Evolutionary conservation across 768 basidiomycete genomes (phyloP).

Genomic region (Thelephora aurantiotincta): DNA sequence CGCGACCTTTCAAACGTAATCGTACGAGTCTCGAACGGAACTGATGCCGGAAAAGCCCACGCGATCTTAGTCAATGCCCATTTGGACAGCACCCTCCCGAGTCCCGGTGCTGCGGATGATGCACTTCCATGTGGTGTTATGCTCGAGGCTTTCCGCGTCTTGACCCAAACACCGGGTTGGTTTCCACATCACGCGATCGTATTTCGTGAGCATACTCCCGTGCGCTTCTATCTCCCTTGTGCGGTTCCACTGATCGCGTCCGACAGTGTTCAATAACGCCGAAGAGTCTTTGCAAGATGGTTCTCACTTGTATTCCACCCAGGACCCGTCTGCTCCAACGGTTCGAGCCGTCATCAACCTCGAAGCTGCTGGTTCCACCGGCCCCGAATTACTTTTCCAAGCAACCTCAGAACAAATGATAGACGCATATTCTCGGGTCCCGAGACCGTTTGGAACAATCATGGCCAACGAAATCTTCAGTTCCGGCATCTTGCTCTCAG

Average conservation of each 20-base stretch:
- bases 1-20: constrained; percentile 81
- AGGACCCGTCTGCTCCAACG: constrained; percentile 61
- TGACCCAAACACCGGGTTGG: constrained; percentile 54
- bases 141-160: constrained; percentile 76
- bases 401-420: constrained; percentile 95
- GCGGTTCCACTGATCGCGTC: background rate
- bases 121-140: constrained; percentile 81
- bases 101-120: constrained; percentile 83
- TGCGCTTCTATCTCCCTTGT: background rate
- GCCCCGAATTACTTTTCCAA: constrained; percentile 87
- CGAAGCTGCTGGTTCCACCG: constrained; percentile 85
- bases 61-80: constrained; percentile 84
- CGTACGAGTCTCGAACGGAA: constrained; percentile 73
- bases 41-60: constrained; percentile 56
- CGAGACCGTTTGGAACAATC: constrained; percentile 79
- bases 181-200: constrained; percentile 35
- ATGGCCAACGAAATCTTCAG: constrained; percentile 88
- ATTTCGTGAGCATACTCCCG: constrained; percentile 23
- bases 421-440: constrained; percentile 73
- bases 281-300: constrained; percentile 94
- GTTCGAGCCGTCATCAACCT: constrained; percentile 83
- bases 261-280: constrained; percentile 81
- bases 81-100: constrained; percentile 80
- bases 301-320: constrained; percentile 85
- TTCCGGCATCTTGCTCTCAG: constrained; percentile 80